Evolutionary conservation across 805 yeast species (phyloP).

Genomic region (Clavispora santaluciae): DNA sequence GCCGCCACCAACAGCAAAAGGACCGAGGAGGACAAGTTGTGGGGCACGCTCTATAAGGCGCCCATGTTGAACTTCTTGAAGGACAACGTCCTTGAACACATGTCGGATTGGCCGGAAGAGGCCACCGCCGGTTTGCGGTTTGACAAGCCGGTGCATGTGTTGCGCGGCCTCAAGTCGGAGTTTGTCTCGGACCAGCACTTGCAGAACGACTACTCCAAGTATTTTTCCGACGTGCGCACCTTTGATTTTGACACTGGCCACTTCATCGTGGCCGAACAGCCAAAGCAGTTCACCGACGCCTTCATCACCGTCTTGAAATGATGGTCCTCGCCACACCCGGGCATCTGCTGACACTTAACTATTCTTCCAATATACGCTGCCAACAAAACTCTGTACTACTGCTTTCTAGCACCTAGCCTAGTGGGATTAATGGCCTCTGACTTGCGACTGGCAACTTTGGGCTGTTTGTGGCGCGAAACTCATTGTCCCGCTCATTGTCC

Average conservation of each 20-base stretch:
- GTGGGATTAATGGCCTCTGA: no score
- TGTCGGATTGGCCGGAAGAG: conserved; percentile 15
- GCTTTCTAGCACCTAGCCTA: no score
- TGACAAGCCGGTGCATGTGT: conserved; percentile 35
- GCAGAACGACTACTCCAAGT: conserved; percentile 17
- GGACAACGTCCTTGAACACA: conserved; percentile 5
- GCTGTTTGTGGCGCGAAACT: no score
- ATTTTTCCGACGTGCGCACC: conserved; percentile 19
- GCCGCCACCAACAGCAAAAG: conserved; percentile 28
- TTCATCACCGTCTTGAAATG: background rate
- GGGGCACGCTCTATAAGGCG: conserved; percentile 10
- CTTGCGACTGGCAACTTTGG: no score
- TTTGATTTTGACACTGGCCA: conserved; percentile 29
- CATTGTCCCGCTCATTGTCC: no score
- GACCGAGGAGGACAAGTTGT: conserved; percentile 13
- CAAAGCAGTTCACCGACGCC: conserved; percentile 21
- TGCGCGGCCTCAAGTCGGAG: conserved; percentile 40
- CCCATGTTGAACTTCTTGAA: conserved; percentile 15
- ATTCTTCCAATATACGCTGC: no score
- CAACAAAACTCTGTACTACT: no score
- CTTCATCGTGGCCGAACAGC: conserved; percentile 39
- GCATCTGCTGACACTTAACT: no score
- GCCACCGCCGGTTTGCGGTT: conserved; percentile 15
- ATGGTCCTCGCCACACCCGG: no score
- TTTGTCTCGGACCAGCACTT: conserved; percentile 33